Evolutionary conservation across 2,329 filamentous ascomycete genomes (phyloP).

Genomic region (Gliomastix tumulicola): DNA sequence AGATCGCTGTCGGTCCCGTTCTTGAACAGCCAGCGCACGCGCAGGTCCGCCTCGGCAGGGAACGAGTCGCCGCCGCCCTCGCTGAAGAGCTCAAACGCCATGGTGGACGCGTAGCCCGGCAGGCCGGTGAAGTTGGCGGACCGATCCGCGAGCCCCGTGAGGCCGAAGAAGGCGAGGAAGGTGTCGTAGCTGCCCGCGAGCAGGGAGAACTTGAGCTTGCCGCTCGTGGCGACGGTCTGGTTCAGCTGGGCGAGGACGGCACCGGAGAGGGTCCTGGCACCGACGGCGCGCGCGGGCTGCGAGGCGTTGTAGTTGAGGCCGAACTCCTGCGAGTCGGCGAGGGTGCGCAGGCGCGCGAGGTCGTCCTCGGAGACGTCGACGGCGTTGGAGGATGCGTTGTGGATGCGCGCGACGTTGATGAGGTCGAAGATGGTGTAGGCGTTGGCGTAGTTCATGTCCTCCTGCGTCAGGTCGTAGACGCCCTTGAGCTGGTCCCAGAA

Average conservation of each 20-base stretch:
- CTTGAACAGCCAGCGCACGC: constrained; percentile 24
- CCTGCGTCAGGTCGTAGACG: constrained; percentile 20
- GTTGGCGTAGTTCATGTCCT: constrained; percentile 23
- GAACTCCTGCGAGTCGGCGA: constrained; percentile 23
- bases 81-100: constrained; percentile 25
- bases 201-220: constrained; percentile 23
- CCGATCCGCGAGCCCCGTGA: constrained; percentile 15
- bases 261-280: constrained; percentile 20
- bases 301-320: constrained; percentile 20
- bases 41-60: constrained; percentile 17
- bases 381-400: constrained; percentile 18
- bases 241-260: constrained; percentile 21
- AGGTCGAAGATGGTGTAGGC: constrained; percentile 28
- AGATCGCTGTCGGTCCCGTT: constrained; percentile 21
- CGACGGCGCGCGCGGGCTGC: constrained; percentile 18
- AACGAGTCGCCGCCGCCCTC: constrained; percentile 13
- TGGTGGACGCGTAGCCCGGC: constrained; percentile 25
- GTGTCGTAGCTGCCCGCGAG: constrained; percentile 25
- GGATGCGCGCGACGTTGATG: constrained; percentile 24
- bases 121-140: constrained; percentile 21
- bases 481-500: constrained; percentile 18
- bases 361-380: constrained; percentile 21
- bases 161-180: constrained; percentile 25
- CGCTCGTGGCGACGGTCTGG: constrained; percentile 17
- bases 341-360: constrained; percentile 20